These are phyloP conservation scores for Cenchrus americanus DNA, from an alignment of 176 grass and related monocot genomes.

Conservation along the genomic window DNA sequence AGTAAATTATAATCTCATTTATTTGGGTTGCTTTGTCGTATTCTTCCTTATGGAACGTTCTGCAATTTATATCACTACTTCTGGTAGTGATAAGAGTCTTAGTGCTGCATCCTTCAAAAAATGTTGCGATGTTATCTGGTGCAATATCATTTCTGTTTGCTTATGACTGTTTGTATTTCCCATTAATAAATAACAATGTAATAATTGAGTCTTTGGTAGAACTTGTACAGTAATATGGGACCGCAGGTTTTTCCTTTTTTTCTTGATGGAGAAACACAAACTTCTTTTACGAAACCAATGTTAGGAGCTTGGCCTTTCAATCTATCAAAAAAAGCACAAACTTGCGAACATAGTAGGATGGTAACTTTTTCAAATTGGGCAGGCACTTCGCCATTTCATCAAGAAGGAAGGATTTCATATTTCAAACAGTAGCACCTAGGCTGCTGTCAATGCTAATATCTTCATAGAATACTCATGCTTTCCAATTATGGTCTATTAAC, in stretches of 20 bases:
- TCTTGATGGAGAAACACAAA: not conserved
- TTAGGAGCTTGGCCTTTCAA: not conserved
- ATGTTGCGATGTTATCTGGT: not conserved
- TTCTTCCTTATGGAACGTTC: not conserved
- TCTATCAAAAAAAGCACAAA: not conserved
- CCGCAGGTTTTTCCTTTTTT: constrained; percentile 3
- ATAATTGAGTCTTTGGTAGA: not conserved
- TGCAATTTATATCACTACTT: not conserved
- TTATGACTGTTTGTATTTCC: constrained; percentile 9
- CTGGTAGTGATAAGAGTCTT: not conserved
- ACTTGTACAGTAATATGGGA: not conserved
- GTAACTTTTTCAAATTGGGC: not conserved
- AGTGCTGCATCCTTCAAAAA: not conserved
- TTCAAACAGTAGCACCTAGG: not conserved
- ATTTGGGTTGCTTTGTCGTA: not conserved
- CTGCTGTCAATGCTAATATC: not conserved
- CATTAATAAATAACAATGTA: not conserved
- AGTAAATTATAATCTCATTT: not conserved
- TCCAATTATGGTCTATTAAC: constrained; percentile 31
- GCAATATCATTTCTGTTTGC: not conserved
- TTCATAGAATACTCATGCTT: constrained; percentile 31
- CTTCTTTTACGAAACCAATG: not conserved
- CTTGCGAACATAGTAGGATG: not conserved
- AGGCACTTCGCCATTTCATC: not conserved
- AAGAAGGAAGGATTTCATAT: not conserved